Percentiles rank a stretch among this genome's conserved stretches.
These are phyloP conservation scores for Ophiognomonia clavigignenti-juglandacearum DNA, from an alignment of 2,329 filamentous ascomycete species.

Conservation along the genomic window DNA sequence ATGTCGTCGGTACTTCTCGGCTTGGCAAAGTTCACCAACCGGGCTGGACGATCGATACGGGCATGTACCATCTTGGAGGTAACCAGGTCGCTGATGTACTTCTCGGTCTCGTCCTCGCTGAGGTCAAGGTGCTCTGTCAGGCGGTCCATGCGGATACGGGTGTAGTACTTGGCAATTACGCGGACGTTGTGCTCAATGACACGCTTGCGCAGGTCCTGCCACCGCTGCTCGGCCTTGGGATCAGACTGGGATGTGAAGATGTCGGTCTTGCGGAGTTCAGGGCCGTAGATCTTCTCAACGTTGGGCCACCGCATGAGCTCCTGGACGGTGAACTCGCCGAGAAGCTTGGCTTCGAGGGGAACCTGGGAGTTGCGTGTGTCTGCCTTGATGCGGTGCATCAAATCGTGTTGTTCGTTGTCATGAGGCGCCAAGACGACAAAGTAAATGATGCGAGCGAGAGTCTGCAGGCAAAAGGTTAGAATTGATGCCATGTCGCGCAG, in stretches of 20 bases:
- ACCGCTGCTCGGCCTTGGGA: slow-evolving; percentile 77
- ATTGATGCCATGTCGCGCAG: neutral
- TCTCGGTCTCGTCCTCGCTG: slow-evolving; percentile 93
- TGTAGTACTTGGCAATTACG: slow-evolving; percentile 98
- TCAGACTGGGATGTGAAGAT: slow-evolving; percentile 80
- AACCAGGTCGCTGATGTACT: slow-evolving; percentile 96
- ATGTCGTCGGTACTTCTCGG: slow-evolving; percentile 92
- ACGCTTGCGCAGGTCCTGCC: slow-evolving; percentile 93
- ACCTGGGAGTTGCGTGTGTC: slow-evolving; percentile 79
- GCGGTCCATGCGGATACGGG: slow-evolving; percentile 87
- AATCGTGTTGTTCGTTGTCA: slow-evolving; percentile 97
- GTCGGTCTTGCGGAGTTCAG: slow-evolving; percentile 82
- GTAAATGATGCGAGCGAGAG: slow-evolving; percentile 92
- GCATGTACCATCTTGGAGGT: slow-evolving; percentile 97
- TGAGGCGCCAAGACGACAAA: slow-evolving; percentile 95
- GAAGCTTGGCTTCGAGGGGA: slow-evolving; percentile 73
- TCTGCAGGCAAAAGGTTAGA: slow-evolving; percentile 39
- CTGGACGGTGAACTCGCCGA: slow-evolving; percentile 91
- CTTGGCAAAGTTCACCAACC: slow-evolving; percentile 91
- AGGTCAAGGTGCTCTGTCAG: slow-evolving; percentile 88
- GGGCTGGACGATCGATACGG: slow-evolving; percentile 91
- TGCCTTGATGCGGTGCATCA: slow-evolving; percentile 86
- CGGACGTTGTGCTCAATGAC: slow-evolving; percentile 99
- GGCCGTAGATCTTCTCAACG: slow-evolving; percentile 82
- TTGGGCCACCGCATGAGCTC: slow-evolving; percentile 99